Percentiles rank a stretch among this genome's conserved stretches.
phyloP scores from a whole-genome alignment of 164 flowering plant species.

The Warburgia ugandensis region DNA sequence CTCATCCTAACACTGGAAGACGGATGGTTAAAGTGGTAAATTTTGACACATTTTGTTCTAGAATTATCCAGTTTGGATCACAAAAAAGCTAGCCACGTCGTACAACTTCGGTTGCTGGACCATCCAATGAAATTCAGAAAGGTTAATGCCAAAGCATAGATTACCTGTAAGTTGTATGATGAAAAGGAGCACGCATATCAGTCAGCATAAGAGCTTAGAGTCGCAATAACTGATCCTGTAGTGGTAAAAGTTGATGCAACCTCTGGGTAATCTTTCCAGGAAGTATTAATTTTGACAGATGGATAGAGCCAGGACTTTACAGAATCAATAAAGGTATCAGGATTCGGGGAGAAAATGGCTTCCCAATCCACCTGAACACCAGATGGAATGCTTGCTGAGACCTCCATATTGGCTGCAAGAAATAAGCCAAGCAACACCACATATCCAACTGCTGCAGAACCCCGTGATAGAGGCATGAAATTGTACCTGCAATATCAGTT shows the following conservation, averaged over 20 bases:
- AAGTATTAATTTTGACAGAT: conserved; percentile 54
- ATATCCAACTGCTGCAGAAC: conserved; percentile 81
- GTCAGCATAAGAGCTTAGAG: conserved; percentile 64
- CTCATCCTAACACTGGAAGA: too few relatives aligned
- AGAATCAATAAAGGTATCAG: conserved; percentile 52
- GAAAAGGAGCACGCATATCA: not conserved
- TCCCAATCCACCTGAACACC: conserved; percentile 96
- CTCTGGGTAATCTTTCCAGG: conserved; percentile 87
- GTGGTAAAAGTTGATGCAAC: conserved; percentile 63
- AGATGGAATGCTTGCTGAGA: conserved; percentile 66
- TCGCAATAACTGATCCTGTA: conserved; percentile 76
- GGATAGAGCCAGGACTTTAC: conserved; percentile 77
- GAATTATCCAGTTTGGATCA: too few relatives aligned
- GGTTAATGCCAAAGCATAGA: too few relatives aligned
- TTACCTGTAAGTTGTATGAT: too few relatives aligned
- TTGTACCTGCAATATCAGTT: conserved; percentile 64
- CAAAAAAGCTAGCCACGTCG: too few relatives aligned
- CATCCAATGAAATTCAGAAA: too few relatives aligned
- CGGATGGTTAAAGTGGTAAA: too few relatives aligned
- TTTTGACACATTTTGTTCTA: too few relatives aligned
- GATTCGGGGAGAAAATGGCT: conserved; percentile 69
- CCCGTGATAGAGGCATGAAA: conserved; percentile 95
- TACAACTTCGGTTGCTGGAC: too few relatives aligned
- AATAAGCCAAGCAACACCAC: conserved; percentile 76
- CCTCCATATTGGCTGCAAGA: conserved; percentile 95